A percentile compares a stretch with the other conserved stretches of the same genome.
Conservation (phyloP, 140 eudicot genomes). For the Cichorium intybus region DNA sequence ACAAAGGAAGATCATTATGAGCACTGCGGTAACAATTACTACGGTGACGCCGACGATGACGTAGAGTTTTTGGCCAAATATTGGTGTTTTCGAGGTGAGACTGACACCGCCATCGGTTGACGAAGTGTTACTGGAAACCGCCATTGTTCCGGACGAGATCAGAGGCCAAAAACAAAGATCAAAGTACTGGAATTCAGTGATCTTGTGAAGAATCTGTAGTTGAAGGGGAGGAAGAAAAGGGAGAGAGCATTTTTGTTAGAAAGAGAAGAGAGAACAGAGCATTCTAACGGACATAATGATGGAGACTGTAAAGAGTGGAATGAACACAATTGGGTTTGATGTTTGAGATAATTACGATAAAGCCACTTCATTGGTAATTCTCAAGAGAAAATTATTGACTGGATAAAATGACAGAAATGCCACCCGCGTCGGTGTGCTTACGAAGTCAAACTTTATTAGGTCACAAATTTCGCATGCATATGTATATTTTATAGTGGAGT, state of each 20-base stretch:
- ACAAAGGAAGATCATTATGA: constrained; percentile 34
- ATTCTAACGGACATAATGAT: constrained; percentile 17
- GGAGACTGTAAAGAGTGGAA: constrained; percentile 7
- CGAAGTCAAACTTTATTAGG: constrained; percentile 12
- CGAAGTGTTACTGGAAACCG: constrained; percentile 30
- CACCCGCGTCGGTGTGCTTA: constrained; percentile 29
- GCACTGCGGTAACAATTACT: constrained; percentile 15
- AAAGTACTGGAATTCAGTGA: neutral
- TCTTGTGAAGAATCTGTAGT: neutral
- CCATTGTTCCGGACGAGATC: constrained; percentile 39
- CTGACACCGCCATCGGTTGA: constrained; percentile 17
- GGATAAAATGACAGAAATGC: constrained; percentile 20
- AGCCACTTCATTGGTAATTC: neutral
- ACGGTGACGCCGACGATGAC: constrained; percentile 47
- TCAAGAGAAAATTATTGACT: neutral
- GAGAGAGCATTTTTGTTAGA: constrained; percentile 6
- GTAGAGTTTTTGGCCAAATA: constrained; percentile 57
- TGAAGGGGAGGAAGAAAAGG: neutral
- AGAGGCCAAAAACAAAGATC: neutral
- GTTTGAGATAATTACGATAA: constrained; percentile 15
- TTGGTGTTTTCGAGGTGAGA: constrained; percentile 50
- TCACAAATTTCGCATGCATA: neutral
- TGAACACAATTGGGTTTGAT: neutral
- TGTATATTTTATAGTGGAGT: no score
- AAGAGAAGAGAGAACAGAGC: constrained; percentile 10